Percentiles rank a stretch among this genome's conserved stretches.
Conservation (phyloP, 192 early-diverging fungal species). For the Allomyces arbusculus region DNA sequence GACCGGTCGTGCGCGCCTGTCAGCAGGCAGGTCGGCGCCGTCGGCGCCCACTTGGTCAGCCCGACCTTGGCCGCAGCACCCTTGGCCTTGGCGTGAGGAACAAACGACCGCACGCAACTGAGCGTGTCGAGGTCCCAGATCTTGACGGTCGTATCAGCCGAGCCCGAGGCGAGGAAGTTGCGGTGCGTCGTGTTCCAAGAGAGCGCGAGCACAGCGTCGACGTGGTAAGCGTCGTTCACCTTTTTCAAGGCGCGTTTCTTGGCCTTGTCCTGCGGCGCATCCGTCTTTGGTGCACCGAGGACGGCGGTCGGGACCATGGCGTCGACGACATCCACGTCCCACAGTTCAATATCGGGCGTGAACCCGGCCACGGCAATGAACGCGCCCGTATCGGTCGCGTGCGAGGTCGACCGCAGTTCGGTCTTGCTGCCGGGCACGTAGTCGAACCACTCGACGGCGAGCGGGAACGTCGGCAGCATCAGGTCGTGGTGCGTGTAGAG, state of each 20-base stretch:
- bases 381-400: constrained; percentile 36
- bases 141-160: constrained; percentile 93
- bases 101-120: constrained; percentile 54
- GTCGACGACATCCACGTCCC: constrained; percentile 88
- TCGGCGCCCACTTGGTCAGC: constrained; percentile 74
- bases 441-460: constrained; percentile 90
- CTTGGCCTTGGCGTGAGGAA: constrained; percentile 33
- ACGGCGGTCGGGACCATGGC: constrained; percentile 77
- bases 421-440: constrained; percentile 54
- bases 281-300: constrained; percentile 39
- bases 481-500: constrained; percentile 97
- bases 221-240: constrained; percentile 62
- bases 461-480: constrained; percentile 87
- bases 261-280: not conserved
- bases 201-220: constrained; percentile 84
- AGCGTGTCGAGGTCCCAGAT: constrained; percentile 79
- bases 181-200: constrained; percentile 67
- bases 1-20: constrained; percentile 84
- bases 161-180: constrained; percentile 68
- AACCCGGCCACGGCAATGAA: constrained; percentile 94
- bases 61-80: constrained; percentile 25
- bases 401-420: not conserved
- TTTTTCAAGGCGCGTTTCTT: constrained; percentile 10
- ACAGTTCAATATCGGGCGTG: constrained; percentile 95
- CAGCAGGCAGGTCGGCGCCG: constrained; percentile 65